Evolutionary conservation across 805 yeast genomes (phyloP).

Genomic region (Grigorovia jiainica): DNA sequence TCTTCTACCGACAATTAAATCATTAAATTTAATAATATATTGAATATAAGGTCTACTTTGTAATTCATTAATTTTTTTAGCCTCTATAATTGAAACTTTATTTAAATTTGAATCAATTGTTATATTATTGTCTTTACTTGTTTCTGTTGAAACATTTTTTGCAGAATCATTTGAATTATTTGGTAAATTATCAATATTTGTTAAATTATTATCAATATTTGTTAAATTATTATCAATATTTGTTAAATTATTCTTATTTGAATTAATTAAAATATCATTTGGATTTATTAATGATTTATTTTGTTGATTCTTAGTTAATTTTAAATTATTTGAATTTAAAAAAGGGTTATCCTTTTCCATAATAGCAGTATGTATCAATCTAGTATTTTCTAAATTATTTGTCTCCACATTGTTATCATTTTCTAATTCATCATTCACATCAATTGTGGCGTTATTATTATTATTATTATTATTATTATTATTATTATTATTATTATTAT

Average conservation of each 20-base stretch:
- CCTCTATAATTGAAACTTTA: constrained; percentile 22
- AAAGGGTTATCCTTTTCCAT: constrained; percentile 25
- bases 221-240: background rate
- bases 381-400: background rate
- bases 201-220: background rate
- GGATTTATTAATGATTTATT: background rate
- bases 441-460: background rate
- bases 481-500: no score
- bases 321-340: constrained; percentile 6
- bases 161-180: background rate
- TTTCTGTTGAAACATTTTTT: no score
- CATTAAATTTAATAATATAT: constrained; percentile 58
- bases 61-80: constrained; percentile 25
- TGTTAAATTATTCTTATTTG: background rate
- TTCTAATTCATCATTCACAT: background rate
- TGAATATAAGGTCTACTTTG: constrained; percentile 40
- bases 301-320: background rate
- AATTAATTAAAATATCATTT: background rate
- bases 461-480: background rate
- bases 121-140: background rate
- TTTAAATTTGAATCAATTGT: background rate
- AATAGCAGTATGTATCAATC: constrained; percentile 21
- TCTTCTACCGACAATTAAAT: constrained; percentile 57
- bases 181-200: background rate
- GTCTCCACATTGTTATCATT: background rate